A percentile compares a stretch with the other conserved stretches of the same genome.
Evolutionary conservation across 257 asterid species (phyloP).

Genomic region (Eucommia ulmoides): DNA sequence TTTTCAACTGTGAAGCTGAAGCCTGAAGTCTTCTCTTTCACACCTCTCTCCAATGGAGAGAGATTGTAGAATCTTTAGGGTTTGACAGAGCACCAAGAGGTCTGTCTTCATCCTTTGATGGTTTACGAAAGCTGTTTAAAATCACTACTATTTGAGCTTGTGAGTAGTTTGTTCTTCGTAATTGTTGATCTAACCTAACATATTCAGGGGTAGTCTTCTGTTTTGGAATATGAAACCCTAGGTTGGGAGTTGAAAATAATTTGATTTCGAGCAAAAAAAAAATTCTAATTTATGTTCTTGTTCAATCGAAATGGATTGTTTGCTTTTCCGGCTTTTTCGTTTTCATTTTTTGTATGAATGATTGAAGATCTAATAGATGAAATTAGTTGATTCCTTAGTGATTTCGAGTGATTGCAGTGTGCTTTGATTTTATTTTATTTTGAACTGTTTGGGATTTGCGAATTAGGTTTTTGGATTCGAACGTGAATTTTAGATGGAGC

Average conservation of each 20-base stretch:
- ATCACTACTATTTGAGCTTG: neutral
- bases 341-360: constrained; percentile 7
- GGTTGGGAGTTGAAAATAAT: neutral
- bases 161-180: no score
- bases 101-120: constrained; percentile 8
- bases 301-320: constrained; percentile 4
- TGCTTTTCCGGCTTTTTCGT: constrained; percentile 1
- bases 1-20: neutral
- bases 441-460: constrained; percentile 10
- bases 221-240: neutral
- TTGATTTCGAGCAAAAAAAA: neutral
- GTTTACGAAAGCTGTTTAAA: no score
- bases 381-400: constrained; percentile 5
- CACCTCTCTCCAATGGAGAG: constrained; percentile 24
- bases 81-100: constrained; percentile 31
- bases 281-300: neutral
- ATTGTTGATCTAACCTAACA: constrained; percentile 2
- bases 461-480: constrained; percentile 15
- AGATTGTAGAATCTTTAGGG: constrained; percentile 53
- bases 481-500: constrained; percentile 37
- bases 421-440: neutral
- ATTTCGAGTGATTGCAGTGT: neutral
- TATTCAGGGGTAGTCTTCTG: neutral
- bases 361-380: constrained; percentile 33
- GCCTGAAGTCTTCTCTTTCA: constrained; percentile 56